Conservation (phyloP, 2,329 filamentous ascomycete genomes). For the Sporothrix phasma region DNA sequence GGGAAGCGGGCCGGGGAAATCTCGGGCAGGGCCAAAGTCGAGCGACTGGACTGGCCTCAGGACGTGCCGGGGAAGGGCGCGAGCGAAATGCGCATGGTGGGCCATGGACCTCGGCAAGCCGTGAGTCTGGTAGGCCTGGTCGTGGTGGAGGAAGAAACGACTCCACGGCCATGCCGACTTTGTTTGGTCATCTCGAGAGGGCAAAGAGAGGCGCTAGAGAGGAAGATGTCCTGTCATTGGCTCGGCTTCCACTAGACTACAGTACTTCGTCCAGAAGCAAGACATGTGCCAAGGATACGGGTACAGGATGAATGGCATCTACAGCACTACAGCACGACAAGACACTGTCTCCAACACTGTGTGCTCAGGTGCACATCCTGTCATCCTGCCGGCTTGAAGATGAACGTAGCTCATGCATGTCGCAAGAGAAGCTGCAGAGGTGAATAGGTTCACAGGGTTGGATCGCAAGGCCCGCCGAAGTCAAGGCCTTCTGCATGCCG, state of each 20-base stretch:
- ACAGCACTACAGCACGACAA: no score
- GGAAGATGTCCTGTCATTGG: not conserved
- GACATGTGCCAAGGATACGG: no score
- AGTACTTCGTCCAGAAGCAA: no score
- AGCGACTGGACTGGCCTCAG: not conserved
- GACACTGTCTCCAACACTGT: not conserved
- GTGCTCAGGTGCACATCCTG: not conserved
- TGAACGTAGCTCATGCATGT: not conserved
- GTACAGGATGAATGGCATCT: not conserved
- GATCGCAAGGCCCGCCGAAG: no score
- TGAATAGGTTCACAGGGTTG: no score
- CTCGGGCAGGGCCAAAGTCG: not conserved
- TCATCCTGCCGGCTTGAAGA: not conserved
- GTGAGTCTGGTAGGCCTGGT: not conserved
- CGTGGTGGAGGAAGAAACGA: not conserved
- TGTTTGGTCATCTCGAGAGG: not conserved
- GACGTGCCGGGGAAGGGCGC: constrained; percentile 1
- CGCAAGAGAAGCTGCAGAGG: not conserved
- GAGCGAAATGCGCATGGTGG: not conserved
- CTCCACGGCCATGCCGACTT: not conserved
- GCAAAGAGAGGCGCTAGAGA: not conserved
- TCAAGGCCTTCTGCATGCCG: no score
- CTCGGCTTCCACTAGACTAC: not conserved
- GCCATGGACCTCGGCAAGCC: constrained; percentile 10
- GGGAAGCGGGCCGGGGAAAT: not conserved